phyloP scores from a whole-genome alignment of 805 yeast genomes.

The Pichia nakasei region DNA sequence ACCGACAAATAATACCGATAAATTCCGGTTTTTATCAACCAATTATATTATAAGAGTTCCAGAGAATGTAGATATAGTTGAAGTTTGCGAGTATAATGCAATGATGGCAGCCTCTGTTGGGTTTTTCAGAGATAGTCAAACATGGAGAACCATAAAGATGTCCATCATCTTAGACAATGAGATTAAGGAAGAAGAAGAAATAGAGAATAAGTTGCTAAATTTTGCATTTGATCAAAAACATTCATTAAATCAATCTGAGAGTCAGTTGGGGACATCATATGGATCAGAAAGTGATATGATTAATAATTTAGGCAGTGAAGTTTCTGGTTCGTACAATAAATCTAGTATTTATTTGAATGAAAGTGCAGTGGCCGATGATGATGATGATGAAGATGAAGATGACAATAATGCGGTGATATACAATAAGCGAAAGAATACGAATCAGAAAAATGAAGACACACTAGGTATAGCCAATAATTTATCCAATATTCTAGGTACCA shows the following conservation, averaged over 20 bases:
- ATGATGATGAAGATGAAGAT: conserved; percentile 19
- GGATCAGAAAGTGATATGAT: conserved; percentile 12
- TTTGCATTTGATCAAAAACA: conserved; percentile 13
- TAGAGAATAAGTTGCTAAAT: conserved; percentile 7
- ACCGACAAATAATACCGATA: conserved; percentile 33
- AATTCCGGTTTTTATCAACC: conserved; percentile 40
- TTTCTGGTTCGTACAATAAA: background rate
- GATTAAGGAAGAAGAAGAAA: conserved; percentile 7
- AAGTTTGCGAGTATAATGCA: conserved; percentile 52
- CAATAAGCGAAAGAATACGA: too few species aligned
- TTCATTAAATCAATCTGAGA: conserved; percentile 12
- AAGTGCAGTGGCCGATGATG: conserved; percentile 12
- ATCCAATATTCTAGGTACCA: background rate
- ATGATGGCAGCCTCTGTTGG: conserved; percentile 44
- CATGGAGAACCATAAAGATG: conserved; percentile 52
- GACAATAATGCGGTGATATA: background rate
- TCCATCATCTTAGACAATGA: conserved; percentile 31
- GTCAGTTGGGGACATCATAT: conserved; percentile 15
- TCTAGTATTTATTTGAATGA: background rate
- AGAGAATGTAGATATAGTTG: conserved; percentile 40
- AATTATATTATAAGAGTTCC: conserved; percentile 40
- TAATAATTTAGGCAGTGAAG: conserved; percentile 1
- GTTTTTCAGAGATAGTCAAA: conserved; percentile 46
- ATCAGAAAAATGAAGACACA: background rate
- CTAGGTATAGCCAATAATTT: background rate